Evolutionary conservation across 345 rosid species (phyloP).

Genomic region (Barbarea vulgaris): DNA sequence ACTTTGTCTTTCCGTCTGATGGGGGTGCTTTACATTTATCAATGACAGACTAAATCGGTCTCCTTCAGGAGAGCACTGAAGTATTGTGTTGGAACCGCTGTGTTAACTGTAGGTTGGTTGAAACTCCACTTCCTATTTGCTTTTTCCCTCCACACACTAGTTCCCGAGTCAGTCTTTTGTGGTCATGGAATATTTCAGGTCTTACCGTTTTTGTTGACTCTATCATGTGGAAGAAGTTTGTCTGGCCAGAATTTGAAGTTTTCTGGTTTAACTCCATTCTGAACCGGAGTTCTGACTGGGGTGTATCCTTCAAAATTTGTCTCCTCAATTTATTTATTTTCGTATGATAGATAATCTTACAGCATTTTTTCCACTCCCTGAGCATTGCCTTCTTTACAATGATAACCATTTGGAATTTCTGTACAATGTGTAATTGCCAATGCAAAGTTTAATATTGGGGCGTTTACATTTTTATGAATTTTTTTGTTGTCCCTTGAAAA

Average conservation of each 20-base stretch:
- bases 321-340: conserved; percentile 8
- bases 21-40: conserved; percentile 34
- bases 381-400: background rate
- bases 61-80: conserved; percentile 66
- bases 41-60: conserved; percentile 71
- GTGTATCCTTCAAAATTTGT: conserved; percentile 70
- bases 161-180: conserved; percentile 30
- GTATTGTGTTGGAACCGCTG: conserved; percentile 56
- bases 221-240: conserved; percentile 79
- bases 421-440: conserved; percentile 3
- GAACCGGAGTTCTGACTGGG: conserved; percentile 98
- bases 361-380: background rate
- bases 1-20: conserved; percentile 39
- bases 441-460: conserved; percentile 11
- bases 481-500: conserved; percentile 47
- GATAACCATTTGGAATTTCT: conserved; percentile 20
- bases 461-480: conserved; percentile 1
- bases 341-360: background rate
- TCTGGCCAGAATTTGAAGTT: conserved; percentile 98
- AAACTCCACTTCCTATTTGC: conserved; percentile 11
- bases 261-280: conserved; percentile 95
- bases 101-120: conserved; percentile 69
- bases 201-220: conserved; percentile 79
- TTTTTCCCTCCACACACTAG: conserved; percentile 6
- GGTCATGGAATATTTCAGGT: conserved; percentile 58